Evolutionary conservation across 192 early-diverging fungal species (phyloP).

Genomic region (Umbelopsis isabellina): DNA sequence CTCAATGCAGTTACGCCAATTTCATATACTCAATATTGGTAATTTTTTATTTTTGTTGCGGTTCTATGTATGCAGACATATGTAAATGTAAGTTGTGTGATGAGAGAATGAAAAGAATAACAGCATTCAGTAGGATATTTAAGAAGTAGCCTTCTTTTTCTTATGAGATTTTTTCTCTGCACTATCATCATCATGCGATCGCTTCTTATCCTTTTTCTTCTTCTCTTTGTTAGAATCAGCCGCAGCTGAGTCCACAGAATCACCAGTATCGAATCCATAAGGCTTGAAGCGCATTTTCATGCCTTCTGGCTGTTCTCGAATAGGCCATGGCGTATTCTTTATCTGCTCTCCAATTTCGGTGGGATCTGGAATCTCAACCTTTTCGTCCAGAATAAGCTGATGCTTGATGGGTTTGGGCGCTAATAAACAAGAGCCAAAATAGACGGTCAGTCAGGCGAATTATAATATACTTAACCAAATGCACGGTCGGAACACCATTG

Average conservation of each 20-base stretch:
- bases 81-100: not conserved
- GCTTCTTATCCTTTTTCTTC: conserved; percentile 24
- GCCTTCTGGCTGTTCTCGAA: conserved; percentile 52
- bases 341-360: conserved; percentile 44
- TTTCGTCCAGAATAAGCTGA: conserved; percentile 36
- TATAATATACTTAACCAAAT: no score
- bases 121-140: not conserved
- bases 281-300: conserved; percentile 53
- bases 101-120: not conserved
- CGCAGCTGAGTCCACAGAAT: not conserved
- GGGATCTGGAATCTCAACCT: conserved; percentile 37
- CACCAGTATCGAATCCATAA: conserved; percentile 47
- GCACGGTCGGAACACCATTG: no score
- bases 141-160: conserved; percentile 46
- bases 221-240: not conserved
- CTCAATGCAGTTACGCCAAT: not conserved
- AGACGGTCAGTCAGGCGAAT: conserved; percentile 5
- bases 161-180: conserved; percentile 25
- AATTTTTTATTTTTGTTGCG: no score
- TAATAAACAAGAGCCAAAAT: conserved; percentile 21
- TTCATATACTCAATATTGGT: no score
- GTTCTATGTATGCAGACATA: not conserved
- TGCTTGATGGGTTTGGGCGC: conserved; percentile 34
- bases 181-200: not conserved
- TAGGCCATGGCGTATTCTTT: conserved; percentile 38